Evolutionary conservation across 768 basidiomycete genomes (phyloP), one percentile per base, ranked within the genome.

Genomic region (Tylopilus intermedius): DNA sequence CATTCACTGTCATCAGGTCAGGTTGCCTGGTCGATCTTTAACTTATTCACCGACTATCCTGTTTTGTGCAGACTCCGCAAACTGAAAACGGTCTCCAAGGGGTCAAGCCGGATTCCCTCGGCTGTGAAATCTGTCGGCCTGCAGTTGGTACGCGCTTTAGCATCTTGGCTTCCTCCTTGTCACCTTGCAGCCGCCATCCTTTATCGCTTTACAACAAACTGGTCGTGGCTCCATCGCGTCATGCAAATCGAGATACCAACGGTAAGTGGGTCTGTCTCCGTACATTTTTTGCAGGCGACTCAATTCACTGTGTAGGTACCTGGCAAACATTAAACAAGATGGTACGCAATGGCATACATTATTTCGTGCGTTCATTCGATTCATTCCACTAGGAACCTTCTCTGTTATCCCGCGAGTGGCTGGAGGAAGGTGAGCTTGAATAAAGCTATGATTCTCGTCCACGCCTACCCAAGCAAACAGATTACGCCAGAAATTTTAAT

Each of bases 121-220:
- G 88, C 2, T 90, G 88, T 58, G 88, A 88, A 67, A 66, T 83
- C 22, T 90, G 88, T 70, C 86, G 83, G 58, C 88, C 87, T 4
- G 79, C 77, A 6, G 73, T 88, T 30, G 86, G 77, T 26, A 77
- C 24, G 50, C 24, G 3, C 51, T 30, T 18, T 32, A 9, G 27
- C 2, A 35, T 13, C 35, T 30, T 44, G 15, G 22, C 18, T 29
- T 47, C 40, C 8, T 40, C 13, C n/a, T 5, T 10, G 21, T 32
- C 15, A 30, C 15, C 3, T 24, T 32, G 11, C 41, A 72, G 71
- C 58, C 11, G 66, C 62, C 41, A 75, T 80, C 47, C 66, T 81
- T 18, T 74, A 0, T 76, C 76, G 0, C 58, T 79, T 7, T 80
- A 78, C 67, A 88, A 87, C 56, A 84, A 86, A 57, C 78, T 79